Base-by-base conservation (phyloP, 78 protist species). In the Guillardia theta region DNA sequence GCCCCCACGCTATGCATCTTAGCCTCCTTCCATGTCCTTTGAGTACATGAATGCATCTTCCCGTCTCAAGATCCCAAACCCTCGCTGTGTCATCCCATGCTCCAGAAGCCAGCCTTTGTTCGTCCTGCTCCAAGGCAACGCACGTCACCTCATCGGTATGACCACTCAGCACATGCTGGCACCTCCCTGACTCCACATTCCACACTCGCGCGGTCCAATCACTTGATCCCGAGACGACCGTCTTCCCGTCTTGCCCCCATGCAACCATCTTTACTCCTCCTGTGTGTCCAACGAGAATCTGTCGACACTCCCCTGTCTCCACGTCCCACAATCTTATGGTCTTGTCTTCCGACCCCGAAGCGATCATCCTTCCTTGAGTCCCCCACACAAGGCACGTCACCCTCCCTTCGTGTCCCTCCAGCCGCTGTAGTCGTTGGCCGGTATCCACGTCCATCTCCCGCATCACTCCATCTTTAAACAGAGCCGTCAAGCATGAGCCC, bases 301-400 rank as follows among this genome's bases (percentile, higher is more conserved):
- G 33, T n/a, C n/a, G n/a, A n/a, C n/a, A n/a, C 22, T 10, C 9
- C 37, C 90, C 90, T 18, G 48, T 24, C 41, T 45, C 48, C 45
- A 50, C 90, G 53, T 78, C 48, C 90, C 90, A 78, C 50, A 78
- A 22, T 18, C 24, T 78, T 27, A 78, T 36, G 44, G 90, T 78
- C 48, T 78, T 78, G 90, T 78, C 90, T 4, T 4, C 1, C 10
- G 43, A 24, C 12, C 90, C 90, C 18, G 90, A 78, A 19, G 90
- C 90, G 10, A 78, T 24, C 48, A 50, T 78, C 33, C 24, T 78
- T 19, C 90, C 90, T 24, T 78, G n/a, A n/a, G n/a, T n/a, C n/a
- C n/a, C n/a, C n/a, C n/a, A n/a, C n/a, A n/a, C n/a, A n/a, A n/a
- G n/a, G n/a, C n/a, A n/a, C n/a, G n/a, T n/a, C n/a, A n/a, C n/a